Conservation (phyloP, 805 yeast species). For the Yamadazyma scolyti region DNA sequence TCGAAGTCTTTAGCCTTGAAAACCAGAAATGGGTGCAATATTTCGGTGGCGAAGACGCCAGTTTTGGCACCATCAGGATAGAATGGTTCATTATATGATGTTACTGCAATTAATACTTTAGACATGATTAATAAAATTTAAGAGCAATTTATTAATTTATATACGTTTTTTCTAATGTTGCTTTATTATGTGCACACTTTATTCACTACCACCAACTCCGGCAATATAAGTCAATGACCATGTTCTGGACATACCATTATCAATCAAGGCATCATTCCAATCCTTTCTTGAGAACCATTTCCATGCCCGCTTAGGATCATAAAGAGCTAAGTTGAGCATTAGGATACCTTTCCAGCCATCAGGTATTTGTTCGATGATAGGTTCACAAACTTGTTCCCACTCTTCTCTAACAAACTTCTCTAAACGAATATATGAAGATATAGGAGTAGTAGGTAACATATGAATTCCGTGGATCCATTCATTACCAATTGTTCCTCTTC, state of each 20-base stretch:
- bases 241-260: conserved; percentile 80
- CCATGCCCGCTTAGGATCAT: conserved; percentile 54
- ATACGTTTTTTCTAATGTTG: no score
- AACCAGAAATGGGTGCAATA: conserved; percentile 52
- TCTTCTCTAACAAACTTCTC: conserved; percentile 57
- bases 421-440: conserved; percentile 57
- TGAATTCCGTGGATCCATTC: conserved; percentile 79
- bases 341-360: conserved; percentile 76
- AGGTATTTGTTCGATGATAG: conserved; percentile 44
- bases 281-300: conserved; percentile 42
- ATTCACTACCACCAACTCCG: conserved; percentile 33
- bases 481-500: conserved; percentile 50
- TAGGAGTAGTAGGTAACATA: conserved; percentile 69
- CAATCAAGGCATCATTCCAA: conserved; percentile 59
- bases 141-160: no score
- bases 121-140: no score
- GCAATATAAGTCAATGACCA: conserved; percentile 83
- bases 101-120: conserved; percentile 42
- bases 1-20: conserved; percentile 48
- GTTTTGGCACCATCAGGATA: conserved; percentile 57
- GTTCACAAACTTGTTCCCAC: conserved; percentile 51
- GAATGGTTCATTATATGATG: conserved; percentile 43
- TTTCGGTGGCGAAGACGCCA: conserved; percentile 60
- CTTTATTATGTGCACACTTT: no score
- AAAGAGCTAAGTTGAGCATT: conserved; percentile 69